Evolutionary conservation across 495 filamentous ascomycete genomes (phyloP).

Genomic region (Opeltia flavorubescens): DNA sequence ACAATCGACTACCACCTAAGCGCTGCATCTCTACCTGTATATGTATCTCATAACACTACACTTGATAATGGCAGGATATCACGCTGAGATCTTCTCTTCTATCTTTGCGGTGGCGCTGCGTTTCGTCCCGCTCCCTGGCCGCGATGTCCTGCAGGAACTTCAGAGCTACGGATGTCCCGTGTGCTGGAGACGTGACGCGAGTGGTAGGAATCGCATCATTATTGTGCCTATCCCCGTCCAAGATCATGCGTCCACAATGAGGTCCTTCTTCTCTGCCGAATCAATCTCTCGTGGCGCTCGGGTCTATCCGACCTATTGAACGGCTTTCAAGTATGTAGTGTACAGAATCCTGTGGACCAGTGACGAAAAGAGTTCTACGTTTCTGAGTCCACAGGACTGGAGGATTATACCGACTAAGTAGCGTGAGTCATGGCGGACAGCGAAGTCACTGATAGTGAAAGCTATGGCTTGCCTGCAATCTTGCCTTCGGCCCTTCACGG

Average conservation of each 20-base stretch:
- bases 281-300: too few species aligned
- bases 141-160: not conserved
- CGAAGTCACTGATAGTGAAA: not conserved
- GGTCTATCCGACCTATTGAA: too few species aligned
- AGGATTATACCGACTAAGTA: too few species aligned
- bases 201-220: not conserved
- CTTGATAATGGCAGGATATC: not conserved
- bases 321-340: too few species aligned
- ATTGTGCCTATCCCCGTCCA: not conserved
- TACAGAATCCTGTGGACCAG: too few species aligned
- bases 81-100: not conserved
- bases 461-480: not conserved
- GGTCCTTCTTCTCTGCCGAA: too few species aligned
- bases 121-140: not conserved
- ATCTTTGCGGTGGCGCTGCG: not conserved
- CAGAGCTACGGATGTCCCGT: not conserved
- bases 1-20: not conserved
- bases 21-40: not conserved
- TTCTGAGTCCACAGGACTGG: too few species aligned
- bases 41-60: not conserved
- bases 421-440: too few species aligned
- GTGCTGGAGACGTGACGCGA: not conserved
- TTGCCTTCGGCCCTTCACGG: not conserved
- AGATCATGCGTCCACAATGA: too few species aligned
- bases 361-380: too few species aligned